Conservation (phyloP, 106 monocot species). For the Dioscorea alata region DNA sequence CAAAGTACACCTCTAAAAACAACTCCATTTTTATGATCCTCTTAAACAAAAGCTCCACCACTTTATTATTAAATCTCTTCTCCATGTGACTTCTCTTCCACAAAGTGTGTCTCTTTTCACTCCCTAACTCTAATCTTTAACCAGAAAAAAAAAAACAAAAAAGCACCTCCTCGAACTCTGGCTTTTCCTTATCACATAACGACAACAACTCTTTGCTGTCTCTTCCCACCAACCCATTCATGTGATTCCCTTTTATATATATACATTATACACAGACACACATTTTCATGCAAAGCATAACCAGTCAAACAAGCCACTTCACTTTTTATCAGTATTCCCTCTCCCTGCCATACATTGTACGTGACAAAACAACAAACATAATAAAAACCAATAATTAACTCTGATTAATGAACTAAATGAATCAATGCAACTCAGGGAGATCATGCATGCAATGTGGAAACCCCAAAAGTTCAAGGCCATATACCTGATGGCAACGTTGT, state of each 20-base stretch:
- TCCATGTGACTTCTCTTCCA: constrained; percentile 11
- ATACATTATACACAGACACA: not conserved
- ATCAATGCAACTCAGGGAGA: constrained; percentile 17
- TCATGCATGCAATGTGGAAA: constrained; percentile 85
- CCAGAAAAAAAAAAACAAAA: not conserved
- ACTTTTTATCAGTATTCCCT: too few species aligned
- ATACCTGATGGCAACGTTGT: constrained; percentile 52
- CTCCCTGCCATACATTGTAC: not conserved
- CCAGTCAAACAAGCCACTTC: not conserved
- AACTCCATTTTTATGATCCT: not conserved
- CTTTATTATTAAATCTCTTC: not conserved
- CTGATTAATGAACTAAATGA: not conserved
- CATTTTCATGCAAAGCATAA: not conserved
- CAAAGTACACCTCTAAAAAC: not conserved
- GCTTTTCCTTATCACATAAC: not conserved
- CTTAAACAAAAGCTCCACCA: not conserved
- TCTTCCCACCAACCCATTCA: too few species aligned
- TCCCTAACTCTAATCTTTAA: not conserved
- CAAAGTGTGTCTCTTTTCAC: not conserved
- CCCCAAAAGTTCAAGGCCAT: constrained; percentile 73
- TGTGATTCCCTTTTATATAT: too few species aligned
- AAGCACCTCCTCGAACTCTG: not conserved
- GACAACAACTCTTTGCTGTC: too few species aligned
- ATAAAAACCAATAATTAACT: not conserved
- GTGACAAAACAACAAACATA: not conserved